A percentile compares a stretch with the other conserved stretches of the same genome.
Conservation (phyloP, 2,329 filamentous ascomycete genomes). For the Gnomoniopsis smithogilvyi region DNA sequence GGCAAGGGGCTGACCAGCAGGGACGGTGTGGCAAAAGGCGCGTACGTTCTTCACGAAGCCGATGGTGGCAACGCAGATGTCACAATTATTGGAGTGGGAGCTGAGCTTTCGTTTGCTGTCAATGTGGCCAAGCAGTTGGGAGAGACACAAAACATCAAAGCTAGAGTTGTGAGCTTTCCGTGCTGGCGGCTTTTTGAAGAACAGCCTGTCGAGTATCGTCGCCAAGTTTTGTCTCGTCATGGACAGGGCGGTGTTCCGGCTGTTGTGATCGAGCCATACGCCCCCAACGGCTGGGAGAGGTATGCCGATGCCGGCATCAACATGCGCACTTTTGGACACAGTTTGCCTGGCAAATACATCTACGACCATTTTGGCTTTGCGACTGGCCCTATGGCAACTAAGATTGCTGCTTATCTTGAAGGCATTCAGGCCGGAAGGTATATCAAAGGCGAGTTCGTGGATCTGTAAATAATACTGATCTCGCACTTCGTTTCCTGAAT, state of each 20-base stretch:
- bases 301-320: slow-evolving; percentile 50
- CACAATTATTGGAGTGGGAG: slow-evolving; percentile 35
- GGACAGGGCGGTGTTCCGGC: slow-evolving; percentile 27
- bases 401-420: background rate
- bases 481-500: background rate
- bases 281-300: slow-evolving; percentile 51
- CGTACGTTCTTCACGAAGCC: slow-evolving; percentile 35
- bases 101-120: slow-evolving; percentile 39
- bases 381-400: slow-evolving; percentile 34
- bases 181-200: slow-evolving; percentile 33
- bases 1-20: slow-evolving; percentile 24
- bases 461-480: background rate
- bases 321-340: slow-evolving; percentile 48
- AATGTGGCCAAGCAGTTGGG: slow-evolving; percentile 35
- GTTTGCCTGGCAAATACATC: slow-evolving; percentile 44
- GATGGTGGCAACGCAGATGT: slow-evolving; percentile 32
- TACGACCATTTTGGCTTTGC: slow-evolving; percentile 54
- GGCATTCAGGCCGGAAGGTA: slow-evolving; percentile 1
- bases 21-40: slow-evolving; percentile 34
- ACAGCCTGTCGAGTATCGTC: slow-evolving; percentile 31
- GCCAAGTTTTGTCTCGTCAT: slow-evolving; percentile 36
- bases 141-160: slow-evolving; percentile 26
- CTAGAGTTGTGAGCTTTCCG: slow-evolving; percentile 35
- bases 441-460: slow-evolving; percentile 11
- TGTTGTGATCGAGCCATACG: slow-evolving; percentile 51